Evolutionary conservation across 345 rosid species (phyloP).

Genomic region (Sapria himalayana): DNA sequence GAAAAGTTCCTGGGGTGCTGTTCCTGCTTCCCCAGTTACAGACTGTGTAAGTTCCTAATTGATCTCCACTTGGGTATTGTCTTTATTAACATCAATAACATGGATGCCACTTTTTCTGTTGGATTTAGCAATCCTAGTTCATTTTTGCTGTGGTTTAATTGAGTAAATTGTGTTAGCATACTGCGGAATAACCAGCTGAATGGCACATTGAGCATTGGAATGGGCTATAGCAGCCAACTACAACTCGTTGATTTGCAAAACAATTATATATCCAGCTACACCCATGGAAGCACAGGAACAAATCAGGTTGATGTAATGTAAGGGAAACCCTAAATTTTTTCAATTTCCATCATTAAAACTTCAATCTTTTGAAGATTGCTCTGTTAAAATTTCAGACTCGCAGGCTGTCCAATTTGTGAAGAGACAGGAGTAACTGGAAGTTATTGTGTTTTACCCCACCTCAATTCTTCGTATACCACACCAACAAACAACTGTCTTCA

Average conservation of each 20-base stretch:
- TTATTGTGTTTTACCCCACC: slow-evolving; percentile 22
- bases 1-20: slow-evolving; percentile 27
- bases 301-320: slow-evolving; percentile 23
- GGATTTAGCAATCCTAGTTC: background rate
- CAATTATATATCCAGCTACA: slow-evolving; percentile 21
- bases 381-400: slow-evolving; percentile 73
- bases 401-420: slow-evolving; percentile 35
- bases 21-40: slow-evolving; percentile 39
- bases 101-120: background rate
- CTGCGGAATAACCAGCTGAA: slow-evolving; percentile 28
- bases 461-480: slow-evolving; percentile 19
- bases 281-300: slow-evolving; percentile 3
- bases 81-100: background rate
- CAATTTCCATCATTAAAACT: no score
- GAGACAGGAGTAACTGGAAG: slow-evolving; percentile 12
- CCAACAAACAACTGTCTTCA: slow-evolving; percentile 24
- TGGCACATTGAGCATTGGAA: slow-evolving; percentile 35
- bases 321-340: no score
- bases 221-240: slow-evolving; percentile 19
- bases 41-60: slow-evolving; percentile 35
- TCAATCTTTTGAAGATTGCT: no score
- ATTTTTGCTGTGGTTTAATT: background rate
- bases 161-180: slow-evolving; percentile 15
- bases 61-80: background rate
- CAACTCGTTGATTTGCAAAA: slow-evolving; percentile 29